Evolutionary conservation across 306 rosid species (phyloP), one percentile per base, ranked within the genome.

Genomic region (Acacia acuminata): DNA sequence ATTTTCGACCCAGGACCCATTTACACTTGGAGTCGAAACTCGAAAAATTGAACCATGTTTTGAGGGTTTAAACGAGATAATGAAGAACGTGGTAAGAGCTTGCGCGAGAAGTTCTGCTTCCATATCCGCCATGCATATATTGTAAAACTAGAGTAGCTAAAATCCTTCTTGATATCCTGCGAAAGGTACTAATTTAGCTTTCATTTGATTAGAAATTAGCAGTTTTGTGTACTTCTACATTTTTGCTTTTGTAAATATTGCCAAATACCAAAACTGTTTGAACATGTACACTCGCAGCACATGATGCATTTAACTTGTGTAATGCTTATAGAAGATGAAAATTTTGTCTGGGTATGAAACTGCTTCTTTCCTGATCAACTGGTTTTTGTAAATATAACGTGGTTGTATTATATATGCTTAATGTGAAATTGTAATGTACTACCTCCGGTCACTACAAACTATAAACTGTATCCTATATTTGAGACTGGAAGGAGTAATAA

Each of bases 211-310:
- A n/a, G 63, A 0, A 58, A 45, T 73, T 63, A 34, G 25, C 64
- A 30, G 64, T 7, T 40, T 56, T 38, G 68, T 73, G 75, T 22
- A 73, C 32, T 75, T 70, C 79, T 64, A 71, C 76, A 34, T 77
- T 79, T 69, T 75, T 63, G 55, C 63, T 66, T 63, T 71, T 82
- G 87, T 85, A 82, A 82, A 85, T 82, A 72, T 64, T 24, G n/a
- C n/a, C n/a, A n/a, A n/a, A n/a, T n/a, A 47, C 47, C 67, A 47
- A 51, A 32, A 64, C 42, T 66, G 32, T 79, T 79, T 75, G 60
- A 71, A 82, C 56, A 64, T 14, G 34, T 79, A 56, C 76, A 65
- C 25, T 14, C n/a, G 50, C 71, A 75, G 79, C 77, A 64, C 75
- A 71, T 71, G 12, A 44, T 73, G 75, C 51, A 56, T 10, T 55